phyloP scores from a whole-genome alignment of 805 yeast genomes.

The Priceomyces carsonii region DNA sequence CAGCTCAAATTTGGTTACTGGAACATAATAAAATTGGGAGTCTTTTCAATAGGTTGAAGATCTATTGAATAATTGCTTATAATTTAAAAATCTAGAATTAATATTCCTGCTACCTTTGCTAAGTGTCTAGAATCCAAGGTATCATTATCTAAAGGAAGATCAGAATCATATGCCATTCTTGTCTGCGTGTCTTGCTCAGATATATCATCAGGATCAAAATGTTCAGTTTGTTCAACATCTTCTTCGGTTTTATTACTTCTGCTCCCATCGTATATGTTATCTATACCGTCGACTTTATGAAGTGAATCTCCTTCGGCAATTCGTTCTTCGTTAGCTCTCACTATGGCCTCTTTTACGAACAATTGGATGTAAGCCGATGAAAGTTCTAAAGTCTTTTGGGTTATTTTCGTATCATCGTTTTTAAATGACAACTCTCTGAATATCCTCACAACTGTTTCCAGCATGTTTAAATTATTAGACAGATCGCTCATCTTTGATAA shows the following conservation, averaged over 20 bases:
- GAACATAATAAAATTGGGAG: conserved; percentile 12
- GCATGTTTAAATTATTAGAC: too few relatives aligned
- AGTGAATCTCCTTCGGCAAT: conserved; percentile 26
- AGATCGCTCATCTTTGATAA: too few relatives aligned
- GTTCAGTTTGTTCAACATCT: conserved; percentile 16
- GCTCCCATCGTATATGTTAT: conserved; percentile 16
- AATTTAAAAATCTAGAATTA: conserved; percentile 53
- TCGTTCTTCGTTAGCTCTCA: conserved; percentile 57
- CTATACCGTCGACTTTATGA: conserved; percentile 34
- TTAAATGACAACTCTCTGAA: conserved; percentile 54
- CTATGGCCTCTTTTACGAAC: conserved; percentile 59
- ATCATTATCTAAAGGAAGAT: conserved; percentile 19
- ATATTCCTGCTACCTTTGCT: conserved; percentile 55
- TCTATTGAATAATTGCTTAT: neutral
- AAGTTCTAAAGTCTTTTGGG: conserved; percentile 48
- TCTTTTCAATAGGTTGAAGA: conserved; percentile 1
- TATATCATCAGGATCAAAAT: conserved; percentile 14
- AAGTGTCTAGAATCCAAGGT: conserved; percentile 56
- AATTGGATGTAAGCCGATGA: conserved; percentile 55
- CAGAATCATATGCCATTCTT: conserved; percentile 13
- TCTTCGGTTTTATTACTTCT: conserved; percentile 10
- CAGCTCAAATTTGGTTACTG: conserved; percentile 13
- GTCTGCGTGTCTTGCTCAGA: conserved; percentile 20
- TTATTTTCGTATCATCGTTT: conserved; percentile 45
- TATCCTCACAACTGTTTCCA: conserved; percentile 47